These are phyloP conservation scores for Populus simonii DNA, from an alignment of 345 rosid species.

Conservation along the genomic window DNA sequence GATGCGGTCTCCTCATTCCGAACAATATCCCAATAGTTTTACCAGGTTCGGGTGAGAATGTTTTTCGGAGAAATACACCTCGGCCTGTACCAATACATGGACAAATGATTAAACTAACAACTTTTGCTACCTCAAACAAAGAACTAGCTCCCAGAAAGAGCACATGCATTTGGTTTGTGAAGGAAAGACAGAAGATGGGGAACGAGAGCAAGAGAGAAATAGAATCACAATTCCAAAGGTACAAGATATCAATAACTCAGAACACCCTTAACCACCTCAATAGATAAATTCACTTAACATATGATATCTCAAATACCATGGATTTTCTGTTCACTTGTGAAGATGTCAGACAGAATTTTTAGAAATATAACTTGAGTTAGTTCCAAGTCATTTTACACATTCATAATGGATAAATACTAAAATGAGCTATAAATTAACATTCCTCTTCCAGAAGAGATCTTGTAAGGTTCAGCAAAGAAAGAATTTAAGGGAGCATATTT, in stretches of 20 bases:
- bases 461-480: not conserved
- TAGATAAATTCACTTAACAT: too few relatives aligned
- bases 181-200: too few relatives aligned
- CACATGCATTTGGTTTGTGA: too few relatives aligned
- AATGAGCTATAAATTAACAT: not conserved
- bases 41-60: constrained; percentile 10
- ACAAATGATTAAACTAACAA: not conserved
- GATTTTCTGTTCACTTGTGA: not conserved
- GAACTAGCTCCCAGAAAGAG: not conserved
- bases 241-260: too few relatives aligned
- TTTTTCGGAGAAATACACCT: not conserved
- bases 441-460: not conserved
- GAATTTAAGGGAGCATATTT: not conserved
- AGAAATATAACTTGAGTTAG: not conserved
- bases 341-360: not conserved
- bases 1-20: not conserved
- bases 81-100: constrained; percentile 1
- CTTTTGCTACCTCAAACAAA: not conserved
- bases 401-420: not conserved
- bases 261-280: not conserved
- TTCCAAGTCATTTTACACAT: not conserved
- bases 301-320: not conserved
- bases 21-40: constrained; percentile 8
- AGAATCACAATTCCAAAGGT: too few relatives aligned
- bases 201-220: too few relatives aligned